Conservation (phyloP, 176 grass and related monocot genomes). For the Oryza rufipogon region DNA sequence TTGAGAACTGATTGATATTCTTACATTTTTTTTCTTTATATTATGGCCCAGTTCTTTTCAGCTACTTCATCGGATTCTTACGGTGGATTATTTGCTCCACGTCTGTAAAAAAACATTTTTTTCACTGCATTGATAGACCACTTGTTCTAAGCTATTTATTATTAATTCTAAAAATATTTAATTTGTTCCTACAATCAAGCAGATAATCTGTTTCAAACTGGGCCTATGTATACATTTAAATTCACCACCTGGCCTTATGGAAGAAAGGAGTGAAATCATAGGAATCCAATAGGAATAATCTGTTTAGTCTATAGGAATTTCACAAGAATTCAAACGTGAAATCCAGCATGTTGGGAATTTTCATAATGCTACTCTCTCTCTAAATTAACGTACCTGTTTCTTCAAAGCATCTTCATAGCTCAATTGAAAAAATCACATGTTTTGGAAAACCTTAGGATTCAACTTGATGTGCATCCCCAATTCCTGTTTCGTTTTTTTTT, state of each 20-base stretch:
- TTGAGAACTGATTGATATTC: conserved; percentile 1
- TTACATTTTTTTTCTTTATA: background rate
- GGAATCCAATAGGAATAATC: background rate
- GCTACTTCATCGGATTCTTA: too few relatives aligned
- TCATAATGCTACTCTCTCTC: background rate
- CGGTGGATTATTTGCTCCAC: too few relatives aligned
- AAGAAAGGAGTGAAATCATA: background rate
- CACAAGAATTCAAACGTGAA: background rate
- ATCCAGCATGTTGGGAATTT: background rate
- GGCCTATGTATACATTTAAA: background rate
- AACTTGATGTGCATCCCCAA: background rate
- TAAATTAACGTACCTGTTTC: background rate
- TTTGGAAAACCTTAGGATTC: background rate
- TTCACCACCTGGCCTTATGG: background rate
- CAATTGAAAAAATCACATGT: background rate
- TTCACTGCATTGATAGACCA: too few relatives aligned
- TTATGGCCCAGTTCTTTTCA: too few relatives aligned
- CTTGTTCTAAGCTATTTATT: too few relatives aligned
- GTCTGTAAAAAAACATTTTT: too few relatives aligned
- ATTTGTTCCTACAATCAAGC: too few relatives aligned
- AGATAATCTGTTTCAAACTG: too few relatives aligned
- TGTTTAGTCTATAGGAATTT: background rate
- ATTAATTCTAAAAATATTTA: too few relatives aligned
- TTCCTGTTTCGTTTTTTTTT: background rate
- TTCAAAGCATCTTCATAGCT: background rate